Evolutionary conservation across 1,284 basidiomycete genomes (phyloP), one percentile per base, ranked within the genome.

Genomic region (Stereum hirsutum): DNA sequence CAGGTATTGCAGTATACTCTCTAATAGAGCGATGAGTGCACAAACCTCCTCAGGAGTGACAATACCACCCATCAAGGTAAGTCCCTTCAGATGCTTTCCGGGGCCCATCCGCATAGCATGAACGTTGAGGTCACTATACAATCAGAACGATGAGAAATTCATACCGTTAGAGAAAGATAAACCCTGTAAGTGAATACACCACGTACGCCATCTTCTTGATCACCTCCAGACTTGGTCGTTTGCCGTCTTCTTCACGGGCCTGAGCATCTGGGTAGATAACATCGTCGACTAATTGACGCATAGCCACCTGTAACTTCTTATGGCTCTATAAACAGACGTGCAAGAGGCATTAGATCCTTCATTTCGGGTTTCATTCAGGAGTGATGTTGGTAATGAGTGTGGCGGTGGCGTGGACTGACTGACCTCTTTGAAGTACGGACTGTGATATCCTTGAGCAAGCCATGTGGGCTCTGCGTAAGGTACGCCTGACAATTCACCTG

Each of bases 101-200:
- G 84, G 87, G 3, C 95, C 95, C 36, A 98, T 72, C 19, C 95
- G 82, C 94, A 98, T 98, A 15, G 90, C 86, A 46, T 91, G 81
- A 43, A 95, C 70, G 58, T 92, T 88, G 51, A 76, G 64, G 49
- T 78, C 75, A 30, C 81, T 85, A 49, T 12, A 21, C 6, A 5
- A 26, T 1, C 0, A 4, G 10, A 6, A 19, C 6, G 15, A 20
- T 5, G 21, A 42, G 26, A 19, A 41, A 37, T 11, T 36, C 21
- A 24, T 17, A 5, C 15, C 17, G 10, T 21, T 25, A 23, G 26
- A 23, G 17, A 17, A n/a, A 14, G 19, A n/a, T 17, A 17, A 6
- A 11, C 28, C 33, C n/a, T 20, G 5, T 10, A 33, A n/a, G n/a
- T n/a, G n/a, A n/a, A n/a, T n/a, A 38, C 21, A 10, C 6, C 12